These are phyloP conservation scores for Ogataea degrootiae DNA, from an alignment of 805 yeast genomes.

Conservation along the genomic window DNA sequence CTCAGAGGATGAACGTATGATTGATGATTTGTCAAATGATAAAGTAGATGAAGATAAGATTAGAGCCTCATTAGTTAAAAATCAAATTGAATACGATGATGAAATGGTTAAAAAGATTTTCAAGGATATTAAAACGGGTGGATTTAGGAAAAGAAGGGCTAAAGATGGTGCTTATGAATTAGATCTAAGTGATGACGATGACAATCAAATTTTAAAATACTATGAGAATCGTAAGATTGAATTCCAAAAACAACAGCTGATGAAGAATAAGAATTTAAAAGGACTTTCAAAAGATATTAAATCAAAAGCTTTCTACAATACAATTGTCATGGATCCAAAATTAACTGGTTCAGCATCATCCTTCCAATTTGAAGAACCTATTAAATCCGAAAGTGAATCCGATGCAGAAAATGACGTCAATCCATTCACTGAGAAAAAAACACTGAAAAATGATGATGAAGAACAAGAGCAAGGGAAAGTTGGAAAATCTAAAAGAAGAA, in stretches of 20 bases:
- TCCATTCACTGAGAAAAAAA: constrained; percentile 27
- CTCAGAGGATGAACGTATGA: constrained; percentile 73
- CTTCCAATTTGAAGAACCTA: constrained; percentile 26
- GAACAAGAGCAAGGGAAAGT: constrained; percentile 16
- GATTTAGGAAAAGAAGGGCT: constrained; percentile 54
- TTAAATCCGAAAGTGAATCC: constrained; percentile 24
- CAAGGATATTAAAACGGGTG: constrained; percentile 70
- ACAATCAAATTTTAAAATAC: constrained; percentile 43
- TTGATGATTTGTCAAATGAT: constrained; percentile 61
- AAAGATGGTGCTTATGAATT: constrained; percentile 49
- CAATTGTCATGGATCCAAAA: constrained; percentile 41
- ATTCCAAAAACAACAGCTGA: constrained; percentile 43
- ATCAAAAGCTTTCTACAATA: constrained; percentile 62
- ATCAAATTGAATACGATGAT: constrained; percentile 58
- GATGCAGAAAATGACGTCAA: constrained; percentile 16
- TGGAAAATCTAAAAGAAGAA: constrained; percentile 28
- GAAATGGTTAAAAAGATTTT: constrained; percentile 60
- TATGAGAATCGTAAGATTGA: constrained; percentile 31
- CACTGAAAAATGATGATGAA: constrained; percentile 18
- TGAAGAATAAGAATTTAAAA: constrained; percentile 39
- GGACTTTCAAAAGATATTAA: constrained; percentile 47
- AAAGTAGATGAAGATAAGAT: constrained; percentile 55
- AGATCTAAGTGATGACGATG: constrained; percentile 74
- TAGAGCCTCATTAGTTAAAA: constrained; percentile 52
- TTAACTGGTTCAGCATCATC: constrained; percentile 2